Percentiles rank a stretch among this genome's conserved stretches.
Conservation (phyloP, 371 early-diverging fungal genomes). For the Parasitella parasitica region DNA sequence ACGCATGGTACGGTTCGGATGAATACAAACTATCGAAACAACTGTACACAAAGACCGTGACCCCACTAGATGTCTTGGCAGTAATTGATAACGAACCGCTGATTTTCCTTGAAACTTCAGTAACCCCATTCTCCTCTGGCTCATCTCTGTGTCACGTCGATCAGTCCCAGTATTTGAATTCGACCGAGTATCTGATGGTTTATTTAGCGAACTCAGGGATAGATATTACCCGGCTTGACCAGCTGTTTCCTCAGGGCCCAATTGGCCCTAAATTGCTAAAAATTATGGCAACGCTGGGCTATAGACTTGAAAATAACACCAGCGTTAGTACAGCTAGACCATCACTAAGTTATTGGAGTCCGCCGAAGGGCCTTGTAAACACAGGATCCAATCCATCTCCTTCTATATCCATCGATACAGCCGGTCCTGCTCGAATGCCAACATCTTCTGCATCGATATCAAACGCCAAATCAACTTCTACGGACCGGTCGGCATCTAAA, state of each 20-base stretch:
- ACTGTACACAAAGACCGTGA: slow-evolving; percentile 22
- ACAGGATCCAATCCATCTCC: slow-evolving; percentile 34
- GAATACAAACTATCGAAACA: slow-evolving; percentile 2
- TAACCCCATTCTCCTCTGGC: slow-evolving; percentile 36
- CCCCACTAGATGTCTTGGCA: slow-evolving; percentile 14
- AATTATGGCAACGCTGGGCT: slow-evolving; percentile 44
- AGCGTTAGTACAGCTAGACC: slow-evolving; percentile 19
- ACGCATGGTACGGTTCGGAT: slow-evolving; percentile 30
- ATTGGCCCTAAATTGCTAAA: slow-evolving; percentile 42
- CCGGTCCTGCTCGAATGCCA: slow-evolving; percentile 33
- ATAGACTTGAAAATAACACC: slow-evolving; percentile 15
- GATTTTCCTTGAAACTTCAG: slow-evolving; percentile 34
- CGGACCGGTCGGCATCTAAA: not conserved
- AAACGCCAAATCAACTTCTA: not conserved
- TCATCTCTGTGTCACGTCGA: slow-evolving; percentile 47
- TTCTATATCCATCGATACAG: slow-evolving; percentile 10
- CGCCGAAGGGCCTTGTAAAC: slow-evolving; percentile 22
- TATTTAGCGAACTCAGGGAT: slow-evolving; percentile 30
- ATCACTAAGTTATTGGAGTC: slow-evolving; percentile 27
- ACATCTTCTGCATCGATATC: slow-evolving; percentile 3
- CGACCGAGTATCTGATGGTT: slow-evolving; percentile 45
- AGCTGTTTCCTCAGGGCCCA: slow-evolving; percentile 30
- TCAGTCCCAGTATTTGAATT: slow-evolving; percentile 17
- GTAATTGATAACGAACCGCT: slow-evolving; percentile 8
- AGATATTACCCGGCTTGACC: slow-evolving; percentile 3